A percentile compares a stretch with the other conserved stretches of the same genome.
These are phyloP conservation scores for Alternaria triticimaculans DNA, from an alignment of 2,329 filamentous ascomycete species.

Conservation along the genomic window DNA sequence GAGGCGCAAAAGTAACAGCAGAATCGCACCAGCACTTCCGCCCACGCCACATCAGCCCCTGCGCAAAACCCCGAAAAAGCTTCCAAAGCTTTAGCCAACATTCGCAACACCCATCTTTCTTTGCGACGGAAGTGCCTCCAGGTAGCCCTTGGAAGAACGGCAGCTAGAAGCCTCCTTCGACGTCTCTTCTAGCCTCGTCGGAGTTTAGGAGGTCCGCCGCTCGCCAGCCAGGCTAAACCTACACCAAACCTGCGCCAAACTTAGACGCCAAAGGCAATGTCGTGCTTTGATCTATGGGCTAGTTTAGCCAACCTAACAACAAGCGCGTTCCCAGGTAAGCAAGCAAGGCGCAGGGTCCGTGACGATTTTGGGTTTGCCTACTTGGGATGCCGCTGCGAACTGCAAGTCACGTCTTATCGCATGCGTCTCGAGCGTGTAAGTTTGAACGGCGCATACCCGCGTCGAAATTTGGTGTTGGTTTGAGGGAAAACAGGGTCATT, in stretches of 20 bases:
- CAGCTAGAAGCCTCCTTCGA: neutral
- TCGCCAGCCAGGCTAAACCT: neutral
- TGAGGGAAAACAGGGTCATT: neutral
- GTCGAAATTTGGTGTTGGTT: neutral
- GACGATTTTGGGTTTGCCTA: neutral
- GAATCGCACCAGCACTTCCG: neutral
- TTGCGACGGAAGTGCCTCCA: neutral
- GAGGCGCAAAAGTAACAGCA: neutral
- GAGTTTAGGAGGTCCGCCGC: neutral
- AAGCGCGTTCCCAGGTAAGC: neutral
- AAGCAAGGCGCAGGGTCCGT: neutral
- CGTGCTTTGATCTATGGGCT: neutral
- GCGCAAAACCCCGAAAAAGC: neutral
- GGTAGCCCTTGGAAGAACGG: neutral
- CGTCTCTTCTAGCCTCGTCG: neutral
- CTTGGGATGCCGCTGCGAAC: neutral
- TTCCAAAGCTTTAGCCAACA: neutral
- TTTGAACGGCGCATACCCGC: neutral
- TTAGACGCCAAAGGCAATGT: neutral
- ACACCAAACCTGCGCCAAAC: constrained; percentile 1
- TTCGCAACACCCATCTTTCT: neutral
- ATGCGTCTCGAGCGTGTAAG: neutral
- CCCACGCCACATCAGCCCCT: neutral
- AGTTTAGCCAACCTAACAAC: neutral
- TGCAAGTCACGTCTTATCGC: neutral